Percentiles rank a stretch among this genome's conserved stretches.
Conservation (phyloP, 2,329 filamentous ascomycete species). For the Paecilomyces variotii region DNA sequence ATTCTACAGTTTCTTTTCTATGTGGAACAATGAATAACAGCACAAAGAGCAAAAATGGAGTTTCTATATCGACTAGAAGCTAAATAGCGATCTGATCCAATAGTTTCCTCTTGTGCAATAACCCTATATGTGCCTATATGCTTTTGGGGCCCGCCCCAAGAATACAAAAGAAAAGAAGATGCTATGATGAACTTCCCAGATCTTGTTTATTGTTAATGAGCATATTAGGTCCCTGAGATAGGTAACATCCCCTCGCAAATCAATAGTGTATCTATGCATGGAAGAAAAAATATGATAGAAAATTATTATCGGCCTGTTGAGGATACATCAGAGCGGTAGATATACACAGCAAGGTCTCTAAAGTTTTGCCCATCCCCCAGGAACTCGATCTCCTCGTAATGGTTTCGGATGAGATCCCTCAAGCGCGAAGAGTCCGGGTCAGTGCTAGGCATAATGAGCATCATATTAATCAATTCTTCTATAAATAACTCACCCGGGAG, state of each 20-base stretch:
- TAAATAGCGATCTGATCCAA: no score
- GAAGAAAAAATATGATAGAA: background rate
- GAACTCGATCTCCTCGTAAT: constrained; percentile 4
- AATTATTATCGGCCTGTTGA: background rate
- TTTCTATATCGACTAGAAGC: no score
- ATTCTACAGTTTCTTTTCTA: no score
- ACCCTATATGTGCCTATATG: no score
- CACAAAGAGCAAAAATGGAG: no score
- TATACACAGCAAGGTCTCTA: constrained; percentile 2
- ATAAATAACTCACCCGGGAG: background rate
- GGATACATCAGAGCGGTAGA: constrained; percentile 53
- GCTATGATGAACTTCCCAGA: no score
- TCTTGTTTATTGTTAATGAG: no score
- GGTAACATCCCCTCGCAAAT: background rate
- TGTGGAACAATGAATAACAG: no score
- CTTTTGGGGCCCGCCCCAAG: no score
- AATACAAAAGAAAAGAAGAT: no score
- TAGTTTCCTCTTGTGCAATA: no score
- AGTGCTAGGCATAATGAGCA: background rate
- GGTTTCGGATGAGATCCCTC: constrained; percentile 1
- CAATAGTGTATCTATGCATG: background rate
- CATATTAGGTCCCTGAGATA: no score
- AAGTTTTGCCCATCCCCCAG: background rate
- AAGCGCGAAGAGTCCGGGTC: constrained; percentile 1
- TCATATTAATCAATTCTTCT: background rate